A percentile compares a stretch with the other conserved stretches of the same genome.
Conservation (phyloP, 2,329 filamentous ascomycete species). For the Exophiala bonariae region DNA sequence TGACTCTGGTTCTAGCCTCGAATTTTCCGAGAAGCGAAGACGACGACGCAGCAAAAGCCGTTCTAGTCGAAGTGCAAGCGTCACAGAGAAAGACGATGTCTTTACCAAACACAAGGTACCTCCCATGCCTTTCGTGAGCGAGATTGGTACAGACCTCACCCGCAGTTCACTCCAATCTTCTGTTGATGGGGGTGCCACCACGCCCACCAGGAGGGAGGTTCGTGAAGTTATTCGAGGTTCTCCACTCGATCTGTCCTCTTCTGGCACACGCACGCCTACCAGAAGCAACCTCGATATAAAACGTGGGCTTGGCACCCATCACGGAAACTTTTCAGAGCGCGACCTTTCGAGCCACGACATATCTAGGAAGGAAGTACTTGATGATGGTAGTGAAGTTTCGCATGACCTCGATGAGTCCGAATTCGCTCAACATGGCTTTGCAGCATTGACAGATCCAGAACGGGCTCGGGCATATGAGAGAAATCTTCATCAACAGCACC, state of each 20-base stretch:
- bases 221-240: slow-evolving; percentile 65
- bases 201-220: slow-evolving; percentile 63
- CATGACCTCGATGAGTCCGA: slow-evolving; percentile 36
- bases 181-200: slow-evolving; percentile 70
- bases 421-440: slow-evolving; percentile 29
- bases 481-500: slow-evolving; percentile 65
- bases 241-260: slow-evolving; percentile 54
- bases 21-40: slow-evolving; percentile 37
- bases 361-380: slow-evolving; percentile 44
- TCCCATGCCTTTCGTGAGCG: slow-evolving; percentile 86
- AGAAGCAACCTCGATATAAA: slow-evolving; percentile 50
- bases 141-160: slow-evolving; percentile 83
- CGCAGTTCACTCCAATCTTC: slow-evolving; percentile 83
- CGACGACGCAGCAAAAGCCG: slow-evolving; percentile 53
- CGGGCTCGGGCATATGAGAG: slow-evolving; percentile 39
- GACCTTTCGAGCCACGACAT: slow-evolving; percentile 43
- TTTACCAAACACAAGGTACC: slow-evolving; percentile 63
- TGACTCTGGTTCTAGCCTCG: slow-evolving; percentile 62
- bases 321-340: slow-evolving; percentile 57
- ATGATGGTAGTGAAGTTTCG: slow-evolving; percentile 45
- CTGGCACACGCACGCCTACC: slow-evolving; percentile 63
- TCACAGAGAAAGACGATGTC: slow-evolving; percentile 53
- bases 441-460: slow-evolving; percentile 40
- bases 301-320: slow-evolving; percentile 64
- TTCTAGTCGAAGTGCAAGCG: slow-evolving; percentile 51